Percentiles rank a stretch among this genome's conserved stretches.
These are phyloP conservation scores for Diaporthe velutina DNA, from an alignment of 2,329 filamentous ascomycete genomes.

Conservation along the genomic window DNA sequence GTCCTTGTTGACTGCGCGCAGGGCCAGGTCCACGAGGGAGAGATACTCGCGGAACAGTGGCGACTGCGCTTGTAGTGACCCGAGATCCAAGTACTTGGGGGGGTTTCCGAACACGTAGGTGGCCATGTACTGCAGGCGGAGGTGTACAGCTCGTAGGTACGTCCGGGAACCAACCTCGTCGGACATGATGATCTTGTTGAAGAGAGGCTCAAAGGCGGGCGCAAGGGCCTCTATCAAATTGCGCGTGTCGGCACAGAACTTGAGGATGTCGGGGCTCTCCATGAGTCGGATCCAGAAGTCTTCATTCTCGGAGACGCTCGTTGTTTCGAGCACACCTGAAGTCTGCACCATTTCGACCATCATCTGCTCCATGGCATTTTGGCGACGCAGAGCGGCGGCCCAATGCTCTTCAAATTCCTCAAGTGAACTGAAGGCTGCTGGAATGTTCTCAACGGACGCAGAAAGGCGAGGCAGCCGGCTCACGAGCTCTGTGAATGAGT, in stretches of 20 bases:
- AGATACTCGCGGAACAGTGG: conserved; percentile 51
- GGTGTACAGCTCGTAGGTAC: conserved; percentile 4
- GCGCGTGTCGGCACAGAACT: not conserved
- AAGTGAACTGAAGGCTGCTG: conserved; percentile 31
- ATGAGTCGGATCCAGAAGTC: conserved; percentile 7
- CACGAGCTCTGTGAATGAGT: conserved; percentile 46
- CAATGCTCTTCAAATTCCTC: conserved; percentile 12
- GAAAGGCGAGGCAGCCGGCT: conserved; percentile 41
- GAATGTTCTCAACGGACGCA: conserved; percentile 38
- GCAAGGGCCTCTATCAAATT: not conserved
- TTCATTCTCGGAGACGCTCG: not conserved
- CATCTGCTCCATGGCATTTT: not conserved
- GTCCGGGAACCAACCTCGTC: conserved; percentile 35
- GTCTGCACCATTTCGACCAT: not conserved
- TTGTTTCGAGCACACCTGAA: not conserved
- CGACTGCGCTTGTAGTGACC: conserved; percentile 43
- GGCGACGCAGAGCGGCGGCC: not conserved
- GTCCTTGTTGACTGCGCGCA: conserved; percentile 40
- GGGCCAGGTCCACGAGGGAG: conserved; percentile 47
- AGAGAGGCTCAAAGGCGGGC: conserved; percentile 45
- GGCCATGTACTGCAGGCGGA: conserved; percentile 34
- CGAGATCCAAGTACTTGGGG: conserved; percentile 43
- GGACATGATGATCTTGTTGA: conserved; percentile 46
- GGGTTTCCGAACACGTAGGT: conserved; percentile 48
- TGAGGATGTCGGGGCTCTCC: not conserved